These are phyloP conservation scores for Phaeosphaeria sp. DNA, from an alignment of 2,329 filamentous ascomycete species.

Conservation along the genomic window DNA sequence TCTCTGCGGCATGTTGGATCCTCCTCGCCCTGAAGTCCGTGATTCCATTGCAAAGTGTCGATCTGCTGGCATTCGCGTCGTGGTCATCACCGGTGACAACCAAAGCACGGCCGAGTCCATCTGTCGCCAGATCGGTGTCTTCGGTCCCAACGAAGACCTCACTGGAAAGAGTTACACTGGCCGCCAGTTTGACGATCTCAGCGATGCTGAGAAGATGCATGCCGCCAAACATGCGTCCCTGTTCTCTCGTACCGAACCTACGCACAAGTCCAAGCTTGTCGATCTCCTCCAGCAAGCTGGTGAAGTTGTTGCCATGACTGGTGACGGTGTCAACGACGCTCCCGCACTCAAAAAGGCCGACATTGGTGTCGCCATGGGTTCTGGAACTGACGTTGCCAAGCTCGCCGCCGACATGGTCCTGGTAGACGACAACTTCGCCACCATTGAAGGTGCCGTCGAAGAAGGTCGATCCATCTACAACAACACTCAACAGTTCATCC, in stretches of 20 bases:
- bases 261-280: conserved; percentile 96
- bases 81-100: conserved; percentile 98
- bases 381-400: conserved; percentile 95
- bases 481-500: conserved; percentile 99
- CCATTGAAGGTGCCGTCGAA: conserved; percentile 93
- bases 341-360: conserved; percentile 98
- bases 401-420: conserved; percentile 98
- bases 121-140: conserved; percentile 95
- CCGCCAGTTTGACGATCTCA: conserved; percentile 89
- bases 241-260: conserved; percentile 95
- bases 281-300: conserved; percentile 91
- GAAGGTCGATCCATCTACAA: conserved; percentile 98
- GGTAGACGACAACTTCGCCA: conserved; percentile 98
- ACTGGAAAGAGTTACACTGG: conserved; percentile 94
- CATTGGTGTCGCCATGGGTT: conserved; percentile 98
- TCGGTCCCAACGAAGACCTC: conserved; percentile 80
- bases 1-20: conserved; percentile 95
- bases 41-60: conserved; percentile 87
- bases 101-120: conserved; percentile 97
- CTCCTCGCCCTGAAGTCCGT: conserved; percentile 89
- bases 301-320: conserved; percentile 98
- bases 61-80: conserved; percentile 91
- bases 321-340: conserved; percentile 97
- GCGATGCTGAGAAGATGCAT: conserved; percentile 77
- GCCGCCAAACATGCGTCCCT: conserved; percentile 86